Base-by-base conservation (phyloP, 805 yeast genomes). In the Starmera dryadoides region DNA sequence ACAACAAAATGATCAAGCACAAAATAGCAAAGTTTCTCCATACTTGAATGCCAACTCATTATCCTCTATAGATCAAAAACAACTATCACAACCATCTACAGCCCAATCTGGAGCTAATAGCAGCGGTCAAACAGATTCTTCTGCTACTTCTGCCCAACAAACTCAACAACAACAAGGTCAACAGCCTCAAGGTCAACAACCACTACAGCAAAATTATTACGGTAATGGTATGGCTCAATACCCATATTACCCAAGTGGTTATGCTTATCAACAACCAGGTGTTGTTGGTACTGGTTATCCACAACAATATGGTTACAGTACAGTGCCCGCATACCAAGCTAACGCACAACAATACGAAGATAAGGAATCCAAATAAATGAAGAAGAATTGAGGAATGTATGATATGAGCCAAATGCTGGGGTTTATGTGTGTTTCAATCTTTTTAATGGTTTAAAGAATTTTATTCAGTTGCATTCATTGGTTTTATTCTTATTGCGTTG, bases 21-120 rank as follows among this genome's bases (percentile, higher is more conserved):
- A 39, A 30, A 43, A 54, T 45, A 49, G 23, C 15, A 30, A 44
- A 30, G 21, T 37, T 6, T 47, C 56, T 4, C 56, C 56, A 26
- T 50, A 50, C 35, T 16, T 53, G 38, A 45, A 54, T 2, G 53
- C 57, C 39, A 45, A 43, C 15, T 48, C 54, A 14, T 26, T 50
- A 32, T 9, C 35, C 42, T 20, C 36, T 43, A 12, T 37, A 33
- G 48, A 43, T n/a, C 41, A 40, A 16, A 32, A 42, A 9, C 30
- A 37, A 15, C 15, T 18, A 12, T 32, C 25, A 9, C 32, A 30
- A 16, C 32, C 32, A 16, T 30, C 32, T 9, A 33, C 35, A 12
- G 11, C 35, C 22, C 15, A 26, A 21, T 14, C 35, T 10, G 26
- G 26, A 5, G 23, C 22, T 19, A 18, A 45, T 40, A 30, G 19